These are phyloP conservation scores for Curvularia lunata DNA, from an alignment of 2,329 filamentous ascomycete species.

Conservation along the genomic window DNA sequence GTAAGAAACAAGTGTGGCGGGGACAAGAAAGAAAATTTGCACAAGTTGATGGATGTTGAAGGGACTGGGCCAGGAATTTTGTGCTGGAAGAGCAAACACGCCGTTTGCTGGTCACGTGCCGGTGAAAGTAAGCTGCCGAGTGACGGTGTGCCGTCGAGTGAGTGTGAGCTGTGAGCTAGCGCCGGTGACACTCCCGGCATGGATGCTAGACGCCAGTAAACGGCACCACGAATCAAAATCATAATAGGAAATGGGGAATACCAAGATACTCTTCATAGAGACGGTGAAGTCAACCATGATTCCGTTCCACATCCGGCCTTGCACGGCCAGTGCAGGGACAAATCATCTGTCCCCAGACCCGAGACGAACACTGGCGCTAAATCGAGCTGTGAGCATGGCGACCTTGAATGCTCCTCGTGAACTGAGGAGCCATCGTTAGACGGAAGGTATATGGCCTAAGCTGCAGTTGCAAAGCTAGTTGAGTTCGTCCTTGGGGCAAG, in stretches of 20 bases:
- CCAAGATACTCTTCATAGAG: slow-evolving; percentile 30
- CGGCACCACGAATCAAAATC: slow-evolving; percentile 32
- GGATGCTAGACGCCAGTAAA: slow-evolving; percentile 35
- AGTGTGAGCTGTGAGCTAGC: background rate
- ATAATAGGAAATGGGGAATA: slow-evolving; percentile 33
- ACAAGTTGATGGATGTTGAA: background rate
- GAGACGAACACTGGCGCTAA: slow-evolving; percentile 13
- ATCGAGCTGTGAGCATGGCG: slow-evolving; percentile 17
- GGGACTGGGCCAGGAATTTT: slow-evolving; percentile 1
- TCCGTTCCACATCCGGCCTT: slow-evolving; percentile 29
- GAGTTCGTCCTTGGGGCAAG: slow-evolving; percentile 20
- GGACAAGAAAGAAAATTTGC: background rate
- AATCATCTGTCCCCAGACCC: slow-evolving; percentile 5
- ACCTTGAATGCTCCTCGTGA: slow-evolving; percentile 10
- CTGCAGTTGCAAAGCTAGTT: slow-evolving; percentile 19
- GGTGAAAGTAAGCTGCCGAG: background rate
- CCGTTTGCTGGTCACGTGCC: slow-evolving; percentile 7
- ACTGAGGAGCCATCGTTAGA: slow-evolving; percentile 7
- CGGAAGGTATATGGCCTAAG: slow-evolving; percentile 11
- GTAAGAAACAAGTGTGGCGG: background rate
- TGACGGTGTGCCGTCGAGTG: background rate
- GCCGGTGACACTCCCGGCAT: slow-evolving; percentile 9
- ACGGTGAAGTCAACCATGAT: slow-evolving; percentile 27
- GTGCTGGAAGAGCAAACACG: background rate
- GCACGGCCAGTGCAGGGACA: slow-evolving; percentile 15